These are phyloP conservation scores for Croton setiger DNA, from an alignment of 441 rosid genomes.

Conservation along the genomic window DNA sequence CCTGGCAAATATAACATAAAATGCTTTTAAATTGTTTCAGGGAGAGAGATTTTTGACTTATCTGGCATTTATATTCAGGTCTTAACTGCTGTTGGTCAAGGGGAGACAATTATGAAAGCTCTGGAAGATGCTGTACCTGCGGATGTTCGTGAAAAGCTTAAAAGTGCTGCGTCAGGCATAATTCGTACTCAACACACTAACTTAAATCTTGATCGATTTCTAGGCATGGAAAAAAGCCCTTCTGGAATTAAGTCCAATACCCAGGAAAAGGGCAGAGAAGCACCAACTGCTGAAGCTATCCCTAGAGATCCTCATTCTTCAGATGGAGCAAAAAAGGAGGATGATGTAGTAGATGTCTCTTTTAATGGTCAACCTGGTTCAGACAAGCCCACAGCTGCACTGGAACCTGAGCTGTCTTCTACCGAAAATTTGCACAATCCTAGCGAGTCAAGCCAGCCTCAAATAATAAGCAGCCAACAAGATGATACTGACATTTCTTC, in stretches of 20 bases:
- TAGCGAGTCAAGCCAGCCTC: slow-evolving; percentile 36
- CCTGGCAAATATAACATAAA: neutral
- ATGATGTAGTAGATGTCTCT: slow-evolving; percentile 38
- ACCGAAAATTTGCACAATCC: slow-evolving; percentile 37
- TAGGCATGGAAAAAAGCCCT: slow-evolving; percentile 37
- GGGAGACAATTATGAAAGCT: slow-evolving; percentile 81
- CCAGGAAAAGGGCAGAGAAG: slow-evolving; percentile 41
- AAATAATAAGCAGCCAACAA: slow-evolving; percentile 30
- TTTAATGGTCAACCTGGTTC: slow-evolving; percentile 30
- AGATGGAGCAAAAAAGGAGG: slow-evolving; percentile 41
- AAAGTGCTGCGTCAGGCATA: slow-evolving; percentile 59
- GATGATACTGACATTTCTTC: slow-evolving; percentile 37
- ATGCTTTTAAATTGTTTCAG: slow-evolving; percentile 9
- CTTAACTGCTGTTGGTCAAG: slow-evolving; percentile 79
- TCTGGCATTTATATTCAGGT: slow-evolving; percentile 54
- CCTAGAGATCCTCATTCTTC: slow-evolving; percentile 38
- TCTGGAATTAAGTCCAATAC: slow-evolving; percentile 34
- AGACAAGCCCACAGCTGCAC: slow-evolving; percentile 33
- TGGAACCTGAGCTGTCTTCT: slow-evolving; percentile 36
- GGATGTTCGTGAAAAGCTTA: slow-evolving; percentile 89
- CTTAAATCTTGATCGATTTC: slow-evolving; percentile 50
- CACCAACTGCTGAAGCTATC: slow-evolving; percentile 30
- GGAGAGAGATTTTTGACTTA: slow-evolving; percentile 16
- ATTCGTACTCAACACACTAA: slow-evolving; percentile 50
- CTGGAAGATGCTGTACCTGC: slow-evolving; percentile 93